Evolutionary conservation across 2,329 filamentous ascomycete species (phyloP).

Genomic region (Pyrenochaeta sp.): DNA sequence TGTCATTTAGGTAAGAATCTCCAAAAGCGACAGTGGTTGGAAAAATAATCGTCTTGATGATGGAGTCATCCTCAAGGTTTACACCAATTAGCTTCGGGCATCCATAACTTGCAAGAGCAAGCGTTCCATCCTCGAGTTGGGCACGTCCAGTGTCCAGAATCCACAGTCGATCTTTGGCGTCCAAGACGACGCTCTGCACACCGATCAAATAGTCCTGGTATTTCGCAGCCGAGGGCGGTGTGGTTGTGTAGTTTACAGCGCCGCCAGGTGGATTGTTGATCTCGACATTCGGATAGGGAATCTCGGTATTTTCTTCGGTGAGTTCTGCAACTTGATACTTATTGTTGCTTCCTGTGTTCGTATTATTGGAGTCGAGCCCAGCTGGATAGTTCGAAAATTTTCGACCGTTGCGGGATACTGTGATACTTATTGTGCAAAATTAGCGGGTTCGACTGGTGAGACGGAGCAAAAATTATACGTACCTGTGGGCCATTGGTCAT

Average conservation of each 20-base stretch:
- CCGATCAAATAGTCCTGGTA: conserved; percentile 61
- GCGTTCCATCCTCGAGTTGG: conserved; percentile 52
- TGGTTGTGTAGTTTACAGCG: conserved; percentile 61
- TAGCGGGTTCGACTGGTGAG: background rate
- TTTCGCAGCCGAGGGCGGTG: conserved; percentile 56
- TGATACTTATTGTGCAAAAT: conserved; percentile 51
- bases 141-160: conserved; percentile 63
- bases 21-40: conserved; percentile 56
- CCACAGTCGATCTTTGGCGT: conserved; percentile 61
- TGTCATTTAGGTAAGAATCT: conserved; percentile 63
- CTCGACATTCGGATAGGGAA: conserved; percentile 52
- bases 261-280: conserved; percentile 61
- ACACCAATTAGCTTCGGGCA: conserved; percentile 63
- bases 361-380: conserved; percentile 59
- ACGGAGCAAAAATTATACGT: background rate
- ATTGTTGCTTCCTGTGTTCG: conserved; percentile 49
- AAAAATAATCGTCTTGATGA: conserved; percentile 63
- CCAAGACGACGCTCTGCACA: conserved; percentile 62
- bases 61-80: conserved; percentile 54
- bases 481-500: conserved; percentile 60
- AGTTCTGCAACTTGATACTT: conserved; percentile 62
- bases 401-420: conserved; percentile 60
- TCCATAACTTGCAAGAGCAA: conserved; percentile 56
- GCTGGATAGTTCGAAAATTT: conserved; percentile 63
- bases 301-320: conserved; percentile 53